Evolutionary conservation across 192 early-diverging fungal genomes (phyloP).

Genomic region (Oehlia diaphana): DNA sequence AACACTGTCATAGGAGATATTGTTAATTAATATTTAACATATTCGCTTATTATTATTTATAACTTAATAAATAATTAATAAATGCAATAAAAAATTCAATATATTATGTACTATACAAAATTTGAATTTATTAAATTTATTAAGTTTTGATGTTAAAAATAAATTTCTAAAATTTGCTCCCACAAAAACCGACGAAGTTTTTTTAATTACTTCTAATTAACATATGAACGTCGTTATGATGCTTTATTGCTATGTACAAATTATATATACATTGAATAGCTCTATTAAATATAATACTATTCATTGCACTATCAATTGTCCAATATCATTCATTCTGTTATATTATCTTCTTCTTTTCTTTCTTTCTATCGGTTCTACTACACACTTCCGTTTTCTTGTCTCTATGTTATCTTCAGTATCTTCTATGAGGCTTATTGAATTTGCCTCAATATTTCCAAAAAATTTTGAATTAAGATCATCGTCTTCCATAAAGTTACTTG

Average conservation of each 20-base stretch:
- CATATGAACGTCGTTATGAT: neutral
- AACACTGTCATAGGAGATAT: neutral
- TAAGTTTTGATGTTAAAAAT: neutral
- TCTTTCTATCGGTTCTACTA: neutral
- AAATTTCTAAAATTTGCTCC: neutral
- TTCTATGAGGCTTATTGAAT: too few species aligned
- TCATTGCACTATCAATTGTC: neutral
- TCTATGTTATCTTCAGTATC: too few species aligned
- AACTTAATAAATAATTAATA: neutral
- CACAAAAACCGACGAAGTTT: neutral
- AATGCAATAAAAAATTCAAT: too few species aligned
- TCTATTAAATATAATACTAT: neutral
- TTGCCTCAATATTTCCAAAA: too few species aligned
- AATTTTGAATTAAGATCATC: too few species aligned
- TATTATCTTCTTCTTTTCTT: neutral
- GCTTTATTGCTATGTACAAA: neutral
- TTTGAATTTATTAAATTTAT: too few species aligned
- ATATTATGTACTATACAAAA: too few species aligned
- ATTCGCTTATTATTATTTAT: neutral
- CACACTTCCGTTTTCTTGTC: neutral
- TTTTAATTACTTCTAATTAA: neutral
- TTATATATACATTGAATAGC: conserved; percentile 1
- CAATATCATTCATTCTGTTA: neutral
- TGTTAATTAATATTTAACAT: neutral
- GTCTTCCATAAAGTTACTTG: neutral